Evolutionary conservation across 805 yeast species (phyloP).

Genomic region (Yarrowia sp.): DNA sequence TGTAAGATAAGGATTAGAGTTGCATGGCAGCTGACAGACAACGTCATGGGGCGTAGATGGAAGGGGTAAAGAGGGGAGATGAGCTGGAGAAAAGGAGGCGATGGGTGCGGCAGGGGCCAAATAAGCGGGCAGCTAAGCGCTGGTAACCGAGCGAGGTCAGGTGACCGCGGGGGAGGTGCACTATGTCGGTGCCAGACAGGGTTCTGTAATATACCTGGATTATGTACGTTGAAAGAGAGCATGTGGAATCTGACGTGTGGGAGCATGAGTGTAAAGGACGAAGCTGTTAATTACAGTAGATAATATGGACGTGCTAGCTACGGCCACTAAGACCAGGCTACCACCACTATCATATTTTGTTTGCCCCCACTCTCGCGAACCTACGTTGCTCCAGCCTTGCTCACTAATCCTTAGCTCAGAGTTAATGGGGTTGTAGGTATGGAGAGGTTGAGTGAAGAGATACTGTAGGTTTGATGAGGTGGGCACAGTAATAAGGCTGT

Average conservation of each 20-base stretch:
- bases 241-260: too few relatives aligned
- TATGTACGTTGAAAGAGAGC: conserved; percentile 3
- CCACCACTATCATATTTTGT: too few relatives aligned
- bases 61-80: conserved; percentile 32
- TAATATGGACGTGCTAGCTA: too few relatives aligned
- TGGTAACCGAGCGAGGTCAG: background rate
- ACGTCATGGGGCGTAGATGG: conserved; percentile 34
- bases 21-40: conserved; percentile 38
- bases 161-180: background rate
- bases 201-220: conserved; percentile 29
- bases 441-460: too few relatives aligned
- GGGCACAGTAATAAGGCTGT: too few relatives aligned
- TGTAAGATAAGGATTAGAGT: conserved; percentile 32
- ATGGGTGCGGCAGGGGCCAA: background rate
- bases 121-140: background rate
- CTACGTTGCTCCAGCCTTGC: conserved; percentile 6
- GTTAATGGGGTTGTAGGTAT: background rate
- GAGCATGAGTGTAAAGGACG: too few relatives aligned
- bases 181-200: background rate
- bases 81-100: conserved; percentile 17
- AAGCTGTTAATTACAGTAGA: too few relatives aligned
- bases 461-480: too few relatives aligned
- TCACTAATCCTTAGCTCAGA: background rate
- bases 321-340: too few relatives aligned
- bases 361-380: too few relatives aligned